A percentile compares a stretch with the other conserved stretches of the same genome.
These are phyloP conservation scores for Fonsecaea nubica DNA, from an alignment of 2,329 filamentous ascomycete species.

Conservation along the genomic window DNA sequence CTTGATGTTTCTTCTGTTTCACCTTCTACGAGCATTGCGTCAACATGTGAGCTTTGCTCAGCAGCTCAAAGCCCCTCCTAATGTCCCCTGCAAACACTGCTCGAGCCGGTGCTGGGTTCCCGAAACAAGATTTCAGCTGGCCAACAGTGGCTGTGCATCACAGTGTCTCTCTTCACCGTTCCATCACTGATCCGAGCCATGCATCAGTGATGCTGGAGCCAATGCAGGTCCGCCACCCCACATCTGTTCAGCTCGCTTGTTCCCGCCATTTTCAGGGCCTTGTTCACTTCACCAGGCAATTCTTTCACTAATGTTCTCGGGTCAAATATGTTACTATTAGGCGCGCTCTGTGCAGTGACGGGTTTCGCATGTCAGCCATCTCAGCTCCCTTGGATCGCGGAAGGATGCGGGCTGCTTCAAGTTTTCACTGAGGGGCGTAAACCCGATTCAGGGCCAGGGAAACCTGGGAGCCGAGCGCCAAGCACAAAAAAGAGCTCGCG, in stretches of 20 bases:
- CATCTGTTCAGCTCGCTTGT: conserved; percentile 24
- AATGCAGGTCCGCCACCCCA: conserved; percentile 21
- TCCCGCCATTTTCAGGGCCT: conserved; percentile 7
- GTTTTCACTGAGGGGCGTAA: not conserved
- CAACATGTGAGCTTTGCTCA: conserved; percentile 14
- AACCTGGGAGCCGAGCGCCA: not conserved
- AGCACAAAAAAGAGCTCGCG: not conserved
- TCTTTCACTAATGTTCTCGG: not conserved
- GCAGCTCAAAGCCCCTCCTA: conserved; percentile 2
- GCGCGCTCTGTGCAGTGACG: not conserved
- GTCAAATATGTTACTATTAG: not conserved
- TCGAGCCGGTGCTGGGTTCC: conserved; percentile 1
- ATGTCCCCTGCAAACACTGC: not conserved
- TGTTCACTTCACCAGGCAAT: not conserved
- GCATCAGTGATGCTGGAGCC: conserved; percentile 12
- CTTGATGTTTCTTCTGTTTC: conserved; percentile 7
- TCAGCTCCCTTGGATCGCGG: not conserved
- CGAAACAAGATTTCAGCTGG: conserved; percentile 22
- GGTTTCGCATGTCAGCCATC: not conserved
- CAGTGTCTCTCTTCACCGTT: not conserved
- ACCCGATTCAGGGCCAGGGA: too few species aligned
- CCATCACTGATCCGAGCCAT: conserved; percentile 9
- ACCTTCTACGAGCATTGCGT: conserved; percentile 24
- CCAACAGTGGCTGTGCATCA: conserved; percentile 11
- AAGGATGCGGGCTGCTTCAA: not conserved